These are phyloP conservation scores for Botrytis hyacinthi DNA, from an alignment of 2,329 filamentous ascomycete species.

Conservation along the genomic window DNA sequence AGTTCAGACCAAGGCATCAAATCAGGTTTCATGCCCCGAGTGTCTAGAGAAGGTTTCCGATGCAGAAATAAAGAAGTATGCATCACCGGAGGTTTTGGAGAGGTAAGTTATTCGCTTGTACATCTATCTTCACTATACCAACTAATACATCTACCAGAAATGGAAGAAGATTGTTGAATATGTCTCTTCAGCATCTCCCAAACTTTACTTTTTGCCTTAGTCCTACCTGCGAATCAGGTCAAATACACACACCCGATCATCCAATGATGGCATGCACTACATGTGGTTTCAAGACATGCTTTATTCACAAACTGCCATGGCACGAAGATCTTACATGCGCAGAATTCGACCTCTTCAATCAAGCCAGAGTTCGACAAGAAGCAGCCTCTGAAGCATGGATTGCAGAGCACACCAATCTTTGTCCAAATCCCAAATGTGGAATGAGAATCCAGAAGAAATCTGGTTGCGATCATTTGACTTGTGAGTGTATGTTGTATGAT, in stretches of 20 bases:
- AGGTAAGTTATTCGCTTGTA: background rate
- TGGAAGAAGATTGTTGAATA: background rate
- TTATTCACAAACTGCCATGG: conserved; percentile 9
- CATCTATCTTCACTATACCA: too few relatives aligned
- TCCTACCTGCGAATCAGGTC: background rate
- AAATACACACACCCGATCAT: background rate
- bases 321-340: conserved; percentile 5
- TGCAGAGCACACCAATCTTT: background rate
- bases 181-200: background rate
- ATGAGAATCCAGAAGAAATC: conserved; percentile 2
- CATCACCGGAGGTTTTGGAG: background rate
- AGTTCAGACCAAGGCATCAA: background rate
- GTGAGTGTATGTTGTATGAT: background rate
- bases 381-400: conserved; percentile 3
- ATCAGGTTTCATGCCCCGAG: background rate
- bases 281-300: conserved; percentile 11
- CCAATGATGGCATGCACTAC: conserved; percentile 10
- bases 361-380: background rate
- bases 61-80: conserved; percentile 3
- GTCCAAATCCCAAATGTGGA: conserved; percentile 2
- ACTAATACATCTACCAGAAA: background rate
- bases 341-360: background rate
- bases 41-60: conserved; percentile 6
- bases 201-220: background rate
- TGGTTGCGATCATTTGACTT: background rate